Base-by-base conservation (phyloP, 306 rosid species). In the Acacia crassicarpa region DNA sequence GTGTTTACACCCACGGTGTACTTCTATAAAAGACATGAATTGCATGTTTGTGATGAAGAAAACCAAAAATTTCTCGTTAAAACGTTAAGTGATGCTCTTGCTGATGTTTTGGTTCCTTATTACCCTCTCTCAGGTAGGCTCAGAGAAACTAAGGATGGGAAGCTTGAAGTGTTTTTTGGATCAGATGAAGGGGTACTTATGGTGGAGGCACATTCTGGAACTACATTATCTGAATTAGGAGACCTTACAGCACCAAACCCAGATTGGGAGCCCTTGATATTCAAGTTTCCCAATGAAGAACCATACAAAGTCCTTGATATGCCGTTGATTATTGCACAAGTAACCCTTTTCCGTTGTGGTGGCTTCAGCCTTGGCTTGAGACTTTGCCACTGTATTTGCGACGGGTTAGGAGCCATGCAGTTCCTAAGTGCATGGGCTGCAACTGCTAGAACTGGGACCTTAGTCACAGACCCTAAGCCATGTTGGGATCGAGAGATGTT, bases 391-490 rank as follows among this genome's bases (percentile, higher is more conserved):
- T 96, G 98, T 83, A 89, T 96, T 2, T 91, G 96, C 45, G 99
- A 93, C 40, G 98, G 98, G n/a, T 61, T 93, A 23, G 99, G 99
- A 67, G 98, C 99, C 0, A 92, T 96, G 98, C 97, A 96, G 20
- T 92, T 96, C 59, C 78, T 93, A 19, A 83, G 82, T 63, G 90
- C 98, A 15, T 93, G 97, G 99, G 94, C 99, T 17, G 88, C 94
- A 6, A 90, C 97, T 0, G 90, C 97, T 0, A 91, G 87, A 88
- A 54, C 87, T 1, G 92, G 97, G 14, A 68, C 43, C 2, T 20
- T 92, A 33, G 72, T 91, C 11, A 75, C 83, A 11, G 81, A 87
- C 41, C 98, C 98, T 2, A 14, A 67, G 59, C 98, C 99, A 0
- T 84, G 91, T 84, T 95, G 98, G 97, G 93, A 91, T 2, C 49